Evolutionary conservation across 352 stramenopile species (phyloP), one percentile per base, ranked within the genome.

Genomic region (Phytophthora cryptogea): DNA sequence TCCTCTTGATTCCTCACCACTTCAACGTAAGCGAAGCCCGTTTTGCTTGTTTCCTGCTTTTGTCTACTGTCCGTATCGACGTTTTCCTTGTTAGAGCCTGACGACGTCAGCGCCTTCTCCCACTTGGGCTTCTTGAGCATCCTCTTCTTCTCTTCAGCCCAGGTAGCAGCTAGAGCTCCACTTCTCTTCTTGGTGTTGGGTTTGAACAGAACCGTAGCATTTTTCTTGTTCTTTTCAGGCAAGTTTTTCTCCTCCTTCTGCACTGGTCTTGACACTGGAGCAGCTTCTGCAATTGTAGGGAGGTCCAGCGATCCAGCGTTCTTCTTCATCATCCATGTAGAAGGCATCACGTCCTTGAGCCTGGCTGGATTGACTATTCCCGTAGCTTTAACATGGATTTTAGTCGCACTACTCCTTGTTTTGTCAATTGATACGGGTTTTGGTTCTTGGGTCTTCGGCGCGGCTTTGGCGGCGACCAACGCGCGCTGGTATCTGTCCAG

Each of bases 1-100:
- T 81, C 77, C 13, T 80, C 72, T 20, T 70, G 71, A 32, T 91
- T 92, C n/a, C 85, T 79, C 13, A 94, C 82, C 27, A 94, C 85
- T 70, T 94, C 85, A 43, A 94, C 72, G 49, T 86, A 91, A 0
- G 65, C 59, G 32, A 76, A 76, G 11, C 51, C 31, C 20, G 62
- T 72, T 23, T 64, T 73, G 10, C 56, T 23, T 9, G 17, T 50
- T 6, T 36, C n/a, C 42, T 59, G 40, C 23, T 64, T 44, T 0
- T 16, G 27, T 27, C 17, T 44, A 17, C n/a, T 41, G 35, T 5
- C 44, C 2, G 41, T 14, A 13, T 20, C 30, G 2, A 67, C 30
- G 6, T 66, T 66, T n/a, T 59, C 56, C 39, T 68, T 64, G n/a
- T 68, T 41, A 1, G 50, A 20, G 35, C 17, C 31, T 45, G 39